A percentile compares a stretch with the other conserved stretches of the same genome.
These are phyloP conservation scores for Epichloe elymi DNA, from an alignment of 2,329 filamentous ascomycete species.

Conservation along the genomic window DNA sequence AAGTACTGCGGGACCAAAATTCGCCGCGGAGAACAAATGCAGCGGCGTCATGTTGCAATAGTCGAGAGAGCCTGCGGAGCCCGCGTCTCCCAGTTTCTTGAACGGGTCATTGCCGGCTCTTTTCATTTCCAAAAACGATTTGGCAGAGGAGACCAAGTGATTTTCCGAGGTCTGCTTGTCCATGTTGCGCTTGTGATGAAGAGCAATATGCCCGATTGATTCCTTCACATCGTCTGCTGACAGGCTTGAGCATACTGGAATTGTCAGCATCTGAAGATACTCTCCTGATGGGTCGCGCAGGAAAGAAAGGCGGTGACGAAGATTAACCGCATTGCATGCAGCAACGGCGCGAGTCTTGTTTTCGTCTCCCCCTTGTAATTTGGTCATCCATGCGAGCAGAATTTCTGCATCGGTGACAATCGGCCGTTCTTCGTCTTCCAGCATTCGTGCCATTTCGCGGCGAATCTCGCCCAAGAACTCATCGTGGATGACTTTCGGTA, in stretches of 20 bases:
- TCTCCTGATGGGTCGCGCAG: conserved; percentile 5
- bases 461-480: conserved; percentile 3
- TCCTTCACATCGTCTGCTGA: not conserved
- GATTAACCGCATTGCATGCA: not conserved
- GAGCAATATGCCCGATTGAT: conserved; percentile 1
- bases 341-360: not conserved
- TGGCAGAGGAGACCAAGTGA: conserved; percentile 1
- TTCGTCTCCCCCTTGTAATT: conserved; percentile 2
- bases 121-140: not conserved
- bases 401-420: conserved; percentile 5
- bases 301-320: conserved; percentile 2
- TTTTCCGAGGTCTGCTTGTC: conserved; percentile 2
- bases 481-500: conserved; percentile 4
- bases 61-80: not conserved
- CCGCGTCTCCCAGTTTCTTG: not conserved
- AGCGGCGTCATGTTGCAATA: conserved; percentile 4
- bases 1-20: conserved; percentile 4
- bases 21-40: conserved; percentile 3
- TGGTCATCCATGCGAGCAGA: conserved; percentile 5
- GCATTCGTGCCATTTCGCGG: not conserved
- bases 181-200: conserved; percentile 4
- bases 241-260: conserved; percentile 1
- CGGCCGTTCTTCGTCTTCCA: conserved; percentile 1
- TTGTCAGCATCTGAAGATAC: conserved; percentile 5
- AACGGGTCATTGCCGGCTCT: not conserved